phyloP scores from a whole-genome alignment of 140 eudicot species.

The Senecio squalidus region DNA sequence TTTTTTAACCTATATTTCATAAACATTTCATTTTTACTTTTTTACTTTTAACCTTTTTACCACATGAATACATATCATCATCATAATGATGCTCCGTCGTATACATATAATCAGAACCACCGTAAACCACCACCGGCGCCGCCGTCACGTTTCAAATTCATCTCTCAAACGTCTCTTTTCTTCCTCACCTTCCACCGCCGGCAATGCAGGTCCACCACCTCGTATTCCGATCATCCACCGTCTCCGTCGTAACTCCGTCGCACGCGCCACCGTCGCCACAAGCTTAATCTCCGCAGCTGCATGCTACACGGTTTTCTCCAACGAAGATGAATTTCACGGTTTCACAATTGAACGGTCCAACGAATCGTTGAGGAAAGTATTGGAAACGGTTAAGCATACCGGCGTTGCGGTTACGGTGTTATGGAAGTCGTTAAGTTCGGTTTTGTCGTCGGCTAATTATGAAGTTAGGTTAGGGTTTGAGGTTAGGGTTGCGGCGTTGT shows the following conservation, averaged over 20 bases:
- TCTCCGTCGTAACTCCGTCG: conserved; percentile 7
- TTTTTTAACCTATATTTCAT: background rate
- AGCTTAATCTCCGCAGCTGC: conserved; percentile 28
- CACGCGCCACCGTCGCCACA: conserved; percentile 21
- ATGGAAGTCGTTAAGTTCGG: conserved; percentile 79
- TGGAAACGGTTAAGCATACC: conserved; percentile 57
- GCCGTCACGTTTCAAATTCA: conserved; percentile 12
- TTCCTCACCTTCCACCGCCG: conserved; percentile 9
- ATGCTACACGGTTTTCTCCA: background rate
- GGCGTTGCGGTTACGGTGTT: conserved; percentile 77
- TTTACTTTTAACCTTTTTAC: background rate
- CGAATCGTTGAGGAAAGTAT: conserved; percentile 38
- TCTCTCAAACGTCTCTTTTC: conserved; percentile 18
- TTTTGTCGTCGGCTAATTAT: conserved; percentile 28
- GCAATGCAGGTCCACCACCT: background rate
- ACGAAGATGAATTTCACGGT: conserved; percentile 22
- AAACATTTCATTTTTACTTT: background rate
- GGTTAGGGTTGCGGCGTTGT: conserved; percentile 66
- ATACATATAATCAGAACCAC: conserved; percentile 17
- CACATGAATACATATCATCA: conserved; percentile 10
- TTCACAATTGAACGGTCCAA: conserved; percentile 43
- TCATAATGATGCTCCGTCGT: conserved; percentile 20
- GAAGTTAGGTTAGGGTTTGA: conserved; percentile 48
- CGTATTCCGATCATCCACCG: background rate
- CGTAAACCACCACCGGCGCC: conserved; percentile 18